Percentiles rank a stretch among this genome's conserved stretches.
Evolutionary conservation across 1,284 basidiomycete genomes (phyloP).

Genomic region (Anthracocystis walkeri): DNA sequence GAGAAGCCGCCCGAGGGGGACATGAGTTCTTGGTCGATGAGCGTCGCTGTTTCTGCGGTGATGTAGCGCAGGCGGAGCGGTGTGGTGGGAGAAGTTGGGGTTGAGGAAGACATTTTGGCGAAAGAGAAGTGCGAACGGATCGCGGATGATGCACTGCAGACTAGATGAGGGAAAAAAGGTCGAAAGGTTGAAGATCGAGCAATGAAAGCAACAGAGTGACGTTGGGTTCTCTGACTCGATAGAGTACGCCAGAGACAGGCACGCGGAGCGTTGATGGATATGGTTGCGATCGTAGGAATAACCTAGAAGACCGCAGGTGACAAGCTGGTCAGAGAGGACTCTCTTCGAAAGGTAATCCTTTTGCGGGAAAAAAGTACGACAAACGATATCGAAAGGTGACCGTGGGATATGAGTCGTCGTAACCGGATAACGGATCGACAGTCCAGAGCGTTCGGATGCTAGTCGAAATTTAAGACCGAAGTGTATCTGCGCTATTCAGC

Average conservation of each 20-base stretch:
- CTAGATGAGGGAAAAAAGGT: neutral
- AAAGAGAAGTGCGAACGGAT: neutral
- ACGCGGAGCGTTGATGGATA: neutral
- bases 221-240: neutral
- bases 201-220: too few relatives aligned
- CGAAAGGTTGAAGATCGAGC: too few relatives aligned
- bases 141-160: neutral
- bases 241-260: neutral
- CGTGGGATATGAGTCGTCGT: too few relatives aligned
- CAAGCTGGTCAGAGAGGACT: neutral
- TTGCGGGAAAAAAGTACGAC: too few relatives aligned
- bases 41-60: constrained; percentile 50
- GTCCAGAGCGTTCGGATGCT: too few relatives aligned
- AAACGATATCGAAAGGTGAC: too few relatives aligned
- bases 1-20: constrained; percentile 57
- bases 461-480: too few relatives aligned
- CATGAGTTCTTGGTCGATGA: constrained; percentile 65
- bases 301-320: neutral
- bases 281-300: neutral
- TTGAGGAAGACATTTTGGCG: constrained; percentile 20
- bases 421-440: too few relatives aligned
- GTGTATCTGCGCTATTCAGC: too few relatives aligned
- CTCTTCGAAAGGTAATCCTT: neutral
- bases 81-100: constrained; percentile 1
- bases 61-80: constrained; percentile 59